Conservation (phyloP, 495 filamentous ascomycete genomes). For the Xeromyces bisporus region DNA sequence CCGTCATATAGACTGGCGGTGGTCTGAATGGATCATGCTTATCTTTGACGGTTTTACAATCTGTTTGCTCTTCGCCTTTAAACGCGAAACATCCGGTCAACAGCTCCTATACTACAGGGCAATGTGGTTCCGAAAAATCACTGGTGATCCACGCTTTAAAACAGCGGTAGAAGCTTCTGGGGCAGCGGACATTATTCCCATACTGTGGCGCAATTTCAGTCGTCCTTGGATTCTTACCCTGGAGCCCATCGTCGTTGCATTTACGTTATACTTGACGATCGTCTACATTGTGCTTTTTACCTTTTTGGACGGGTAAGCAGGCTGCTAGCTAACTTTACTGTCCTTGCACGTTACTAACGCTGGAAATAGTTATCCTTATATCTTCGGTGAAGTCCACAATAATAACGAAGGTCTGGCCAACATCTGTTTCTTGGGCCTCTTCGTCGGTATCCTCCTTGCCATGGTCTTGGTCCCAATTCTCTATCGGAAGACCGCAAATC, state of each 20-base stretch:
- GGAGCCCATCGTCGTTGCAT: conserved; percentile 28
- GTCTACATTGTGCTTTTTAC: conserved; percentile 47
- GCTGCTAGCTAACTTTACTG: too few species aligned
- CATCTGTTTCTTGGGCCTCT: conserved; percentile 38
- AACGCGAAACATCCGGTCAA: conserved; percentile 42
- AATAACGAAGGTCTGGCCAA: conserved; percentile 32
- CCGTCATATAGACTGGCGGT: conserved; percentile 39
- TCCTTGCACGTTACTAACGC: too few species aligned
- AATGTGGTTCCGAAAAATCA: conserved; percentile 32
- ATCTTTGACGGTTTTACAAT: conserved; percentile 37
- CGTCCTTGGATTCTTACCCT: neutral
- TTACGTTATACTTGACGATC: conserved; percentile 38
- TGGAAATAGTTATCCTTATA: conserved; percentile 29
- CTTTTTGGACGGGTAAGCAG: conserved; percentile 35
- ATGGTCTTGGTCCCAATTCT: conserved; percentile 29
- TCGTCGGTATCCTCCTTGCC: conserved; percentile 30
- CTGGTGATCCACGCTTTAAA: conserved; percentile 33
- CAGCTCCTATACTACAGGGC: conserved; percentile 35
- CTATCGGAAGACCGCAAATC: conserved; percentile 9
- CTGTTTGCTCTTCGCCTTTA: conserved; percentile 33
- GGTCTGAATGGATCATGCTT: conserved; percentile 35
- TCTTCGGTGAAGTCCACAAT: conserved; percentile 39
- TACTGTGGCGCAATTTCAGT: neutral
- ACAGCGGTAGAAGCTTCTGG: neutral
- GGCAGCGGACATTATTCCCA: neutral